phyloP scores from a whole-genome alignment of 768 basidiomycete species.

The Termitomyces bulborhizus region DNA sequence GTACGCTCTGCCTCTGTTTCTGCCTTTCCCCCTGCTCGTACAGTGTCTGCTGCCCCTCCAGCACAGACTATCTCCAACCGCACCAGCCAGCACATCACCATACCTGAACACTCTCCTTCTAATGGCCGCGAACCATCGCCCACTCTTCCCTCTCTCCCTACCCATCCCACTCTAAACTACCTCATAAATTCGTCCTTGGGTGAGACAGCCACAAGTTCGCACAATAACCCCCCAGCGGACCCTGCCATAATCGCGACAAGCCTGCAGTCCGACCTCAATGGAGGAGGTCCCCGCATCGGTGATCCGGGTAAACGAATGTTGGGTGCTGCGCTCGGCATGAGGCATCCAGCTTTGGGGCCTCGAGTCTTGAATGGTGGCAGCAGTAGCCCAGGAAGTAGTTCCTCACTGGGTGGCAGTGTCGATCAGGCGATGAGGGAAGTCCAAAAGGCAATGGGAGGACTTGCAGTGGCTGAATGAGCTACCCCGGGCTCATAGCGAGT shows the following conservation, averaged over 20 bases:
- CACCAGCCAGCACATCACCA: slow-evolving; percentile 38
- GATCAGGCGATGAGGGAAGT: slow-evolving; percentile 61
- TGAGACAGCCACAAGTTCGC: slow-evolving; percentile 40
- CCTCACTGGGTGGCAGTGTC: slow-evolving; percentile 35
- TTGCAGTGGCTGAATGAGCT: slow-evolving; percentile 66
- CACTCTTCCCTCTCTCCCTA: slow-evolving; percentile 72
- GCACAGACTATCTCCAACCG: slow-evolving; percentile 30
- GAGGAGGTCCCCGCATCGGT: slow-evolving; percentile 73
- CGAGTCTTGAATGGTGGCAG: slow-evolving; percentile 44
- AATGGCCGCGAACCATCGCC: slow-evolving; percentile 71
- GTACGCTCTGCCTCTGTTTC: slow-evolving; percentile 64
- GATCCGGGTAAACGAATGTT: slow-evolving; percentile 89
- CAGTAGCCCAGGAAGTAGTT: slow-evolving; percentile 29
- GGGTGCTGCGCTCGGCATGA: slow-evolving; percentile 76
- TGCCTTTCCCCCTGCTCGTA: slow-evolving; percentile 50
- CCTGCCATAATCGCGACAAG: slow-evolving; percentile 64
- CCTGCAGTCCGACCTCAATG: slow-evolving; percentile 34
- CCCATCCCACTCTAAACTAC: slow-evolving; percentile 80
- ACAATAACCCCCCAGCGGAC: slow-evolving; percentile 42
- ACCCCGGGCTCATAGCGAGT: slow-evolving; percentile 2
- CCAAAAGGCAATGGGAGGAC: slow-evolving; percentile 70
- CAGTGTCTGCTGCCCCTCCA: slow-evolving; percentile 31
- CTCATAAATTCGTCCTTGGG: slow-evolving; percentile 73
- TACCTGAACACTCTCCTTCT: slow-evolving; percentile 44
- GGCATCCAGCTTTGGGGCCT: slow-evolving; percentile 69